These are phyloP conservation scores for Lactarius quietus DNA, from an alignment of 768 basidiomycete species.

Conservation along the genomic window DNA sequence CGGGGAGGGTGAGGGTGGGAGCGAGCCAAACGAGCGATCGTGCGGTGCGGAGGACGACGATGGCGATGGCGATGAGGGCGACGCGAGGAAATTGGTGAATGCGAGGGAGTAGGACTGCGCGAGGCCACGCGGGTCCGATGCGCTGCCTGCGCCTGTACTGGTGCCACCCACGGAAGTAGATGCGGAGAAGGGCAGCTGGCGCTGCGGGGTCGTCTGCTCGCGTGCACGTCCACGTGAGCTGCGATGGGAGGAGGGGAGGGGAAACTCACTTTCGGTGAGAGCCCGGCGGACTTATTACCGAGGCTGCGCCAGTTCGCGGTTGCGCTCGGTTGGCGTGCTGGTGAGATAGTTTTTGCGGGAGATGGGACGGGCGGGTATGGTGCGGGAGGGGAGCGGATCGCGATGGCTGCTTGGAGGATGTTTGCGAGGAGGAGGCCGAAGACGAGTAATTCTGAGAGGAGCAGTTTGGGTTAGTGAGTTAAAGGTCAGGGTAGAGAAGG, in stretches of 20 bases:
- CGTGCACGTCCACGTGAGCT: background rate
- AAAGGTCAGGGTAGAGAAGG: background rate
- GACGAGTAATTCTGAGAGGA: slow-evolving; percentile 10
- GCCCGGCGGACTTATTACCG: background rate
- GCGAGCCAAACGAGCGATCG: slow-evolving; percentile 21
- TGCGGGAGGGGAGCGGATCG: slow-evolving; percentile 21
- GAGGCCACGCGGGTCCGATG: slow-evolving; percentile 25
- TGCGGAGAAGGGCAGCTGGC: slow-evolving; percentile 25
- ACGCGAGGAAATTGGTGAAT: slow-evolving; percentile 5
- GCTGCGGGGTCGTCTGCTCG: slow-evolving; percentile 24
- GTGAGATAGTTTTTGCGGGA: slow-evolving; percentile 14
- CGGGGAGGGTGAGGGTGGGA: slow-evolving; percentile 24
- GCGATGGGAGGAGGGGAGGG: too few relatives aligned
- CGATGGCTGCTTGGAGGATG: slow-evolving; percentile 18
- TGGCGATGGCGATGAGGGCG: background rate
- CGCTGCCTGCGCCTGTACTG: background rate
- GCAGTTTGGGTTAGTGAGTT: background rate
- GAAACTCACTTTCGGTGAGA: slow-evolving; percentile 24
- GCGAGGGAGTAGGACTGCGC: slow-evolving; percentile 24
- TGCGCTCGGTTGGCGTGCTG: background rate
- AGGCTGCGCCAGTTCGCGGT: slow-evolving; percentile 19
- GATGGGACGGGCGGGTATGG: slow-evolving; percentile 18
- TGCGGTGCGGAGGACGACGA: slow-evolving; percentile 3
- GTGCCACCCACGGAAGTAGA: background rate
- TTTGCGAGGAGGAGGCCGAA: slow-evolving; percentile 19